Base-by-base conservation (phyloP, 257 asterid species). In the Solanum arcanum region DNA sequence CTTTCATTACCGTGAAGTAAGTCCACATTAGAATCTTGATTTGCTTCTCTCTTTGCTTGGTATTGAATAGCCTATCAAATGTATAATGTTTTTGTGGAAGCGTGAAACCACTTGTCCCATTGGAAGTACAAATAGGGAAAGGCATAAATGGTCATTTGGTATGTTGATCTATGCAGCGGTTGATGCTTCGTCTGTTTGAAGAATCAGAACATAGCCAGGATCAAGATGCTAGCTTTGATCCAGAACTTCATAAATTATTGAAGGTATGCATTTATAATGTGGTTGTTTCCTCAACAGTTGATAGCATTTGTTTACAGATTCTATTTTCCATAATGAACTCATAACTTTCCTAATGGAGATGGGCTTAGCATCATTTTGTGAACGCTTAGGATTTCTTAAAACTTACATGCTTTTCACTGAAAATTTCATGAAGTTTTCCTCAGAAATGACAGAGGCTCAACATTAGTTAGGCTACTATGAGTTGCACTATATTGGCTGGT, bases 1-100 rank as follows among this genome's bases (percentile, higher is more conserved):
- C 91, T 97, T 94, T 91, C 99, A 97, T 89, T 97, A 94, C 93
- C 97, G 96, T 42, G 91, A 94, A 76, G 98, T 96, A 90, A 91
- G 99, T 95, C 59, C 31, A 27, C 64, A 46, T 78, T 39, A 77
- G 64, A 77, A 77, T 2, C 84, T 77, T 44, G 62, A 77, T 77
- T 77, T 25, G n/a, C 52, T 74, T 37, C 16, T 18, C 47, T 33
- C 5, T 72, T 72, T 72, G 29, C 59, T 76, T 49, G 60, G 60
- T 49, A 49, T 15, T 12, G 15, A 25, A 8, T 46, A 44, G 66
- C 69, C 68, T 29, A 29, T 49, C 49, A 80, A 56, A 80, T 27
- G 15, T 29, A 47, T 29, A 18, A 47, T 29, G 85, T 52, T 47
- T 46, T 47, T 80, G 46, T 81, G 69, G 12, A 80, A 49, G 60